phyloP scores from a whole-genome alignment of 257 asterid genomes.

The Primulina huaijiensis region DNA sequence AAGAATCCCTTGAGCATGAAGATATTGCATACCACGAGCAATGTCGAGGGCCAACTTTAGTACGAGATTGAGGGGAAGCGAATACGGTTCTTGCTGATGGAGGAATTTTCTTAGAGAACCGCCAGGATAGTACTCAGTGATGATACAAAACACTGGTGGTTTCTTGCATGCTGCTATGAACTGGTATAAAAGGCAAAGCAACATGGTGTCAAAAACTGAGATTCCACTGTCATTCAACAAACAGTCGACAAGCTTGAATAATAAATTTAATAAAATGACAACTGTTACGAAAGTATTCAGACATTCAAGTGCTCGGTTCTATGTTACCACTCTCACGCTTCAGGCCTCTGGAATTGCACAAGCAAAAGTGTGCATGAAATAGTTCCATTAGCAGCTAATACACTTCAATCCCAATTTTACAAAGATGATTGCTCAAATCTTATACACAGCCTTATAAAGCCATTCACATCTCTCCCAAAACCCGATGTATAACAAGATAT shows the following conservation, averaged over 20 bases:
- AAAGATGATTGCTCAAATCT: neutral
- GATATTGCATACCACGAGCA: conserved; percentile 91
- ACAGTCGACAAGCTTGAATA: neutral
- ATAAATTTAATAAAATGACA: no score
- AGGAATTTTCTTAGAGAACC: conserved; percentile 90
- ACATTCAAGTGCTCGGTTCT: neutral
- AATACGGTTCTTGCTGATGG: conserved; percentile 88
- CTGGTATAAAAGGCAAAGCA: conserved; percentile 38
- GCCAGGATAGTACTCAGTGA: conserved; percentile 87
- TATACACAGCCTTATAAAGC: neutral
- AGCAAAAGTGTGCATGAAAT: neutral
- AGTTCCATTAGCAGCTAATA: neutral
- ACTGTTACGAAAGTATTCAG: neutral
- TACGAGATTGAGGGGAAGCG: conserved; percentile 70
- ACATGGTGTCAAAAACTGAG: conserved; percentile 4
- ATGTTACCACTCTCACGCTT: neutral
- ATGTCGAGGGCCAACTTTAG: conserved; percentile 76
- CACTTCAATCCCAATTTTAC: neutral
- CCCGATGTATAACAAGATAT: neutral
- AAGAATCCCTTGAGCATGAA: conserved; percentile 84
- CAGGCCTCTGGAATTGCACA: neutral
- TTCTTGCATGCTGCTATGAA: conserved; percentile 95
- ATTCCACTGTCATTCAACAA: neutral
- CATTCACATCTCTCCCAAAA: neutral
- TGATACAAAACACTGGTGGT: conserved; percentile 87